Evolutionary conservation across 2,329 filamentous ascomycete genomes (phyloP), one percentile per base, ranked within the genome.

Genomic region (Corinectria fuckeliana): DNA sequence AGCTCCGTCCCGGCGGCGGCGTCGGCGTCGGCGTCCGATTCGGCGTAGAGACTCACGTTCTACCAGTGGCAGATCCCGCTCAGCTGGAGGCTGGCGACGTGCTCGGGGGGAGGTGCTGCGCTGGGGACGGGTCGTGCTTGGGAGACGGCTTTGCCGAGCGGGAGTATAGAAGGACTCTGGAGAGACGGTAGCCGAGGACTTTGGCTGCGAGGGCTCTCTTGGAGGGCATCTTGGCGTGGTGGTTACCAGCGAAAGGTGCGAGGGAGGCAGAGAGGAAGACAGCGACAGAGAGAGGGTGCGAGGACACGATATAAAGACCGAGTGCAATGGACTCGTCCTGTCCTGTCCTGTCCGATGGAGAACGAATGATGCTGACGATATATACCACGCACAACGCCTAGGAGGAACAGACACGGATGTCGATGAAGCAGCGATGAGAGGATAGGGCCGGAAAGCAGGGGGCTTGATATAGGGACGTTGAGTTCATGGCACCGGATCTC

Each of bases 1-100:
- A 21, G 45, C 61, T 16, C 65, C 36, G 5, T 65, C 65, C n/a
- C 65, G 58, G 59, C 62, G 10, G 72, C 72, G 25, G 62, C 44
- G 2, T 73, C 71, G 41, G 39, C 39, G 21, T 56, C 28, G 54
- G 38, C 21, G 30, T 52, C 34, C 26, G 55, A 14, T 30, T 59
- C 45, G 39, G 42, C 28, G 10, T 16, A n/a, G 45, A 51, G 25
- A 13, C 13, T 7, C 4, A 21, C 41, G 30, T 16, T 20, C 41
- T 41, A 39, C 5, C 30, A 48, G 41, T 36, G 9, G 28, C 23
- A 36, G n/a, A n/a, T n/a, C 26, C 26, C 18, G 39, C 38, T 25
- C 18, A 23, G 26, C 3, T 28, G 50, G 26, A 62, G 49, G 50
- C 65, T 45, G 44, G 47, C 55, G 16, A 47, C 41, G 7, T n/a